These are phyloP conservation scores for Suhomyces yuchorum DNA, from an alignment of 1,139 yeast species.

Conservation along the genomic window DNA sequence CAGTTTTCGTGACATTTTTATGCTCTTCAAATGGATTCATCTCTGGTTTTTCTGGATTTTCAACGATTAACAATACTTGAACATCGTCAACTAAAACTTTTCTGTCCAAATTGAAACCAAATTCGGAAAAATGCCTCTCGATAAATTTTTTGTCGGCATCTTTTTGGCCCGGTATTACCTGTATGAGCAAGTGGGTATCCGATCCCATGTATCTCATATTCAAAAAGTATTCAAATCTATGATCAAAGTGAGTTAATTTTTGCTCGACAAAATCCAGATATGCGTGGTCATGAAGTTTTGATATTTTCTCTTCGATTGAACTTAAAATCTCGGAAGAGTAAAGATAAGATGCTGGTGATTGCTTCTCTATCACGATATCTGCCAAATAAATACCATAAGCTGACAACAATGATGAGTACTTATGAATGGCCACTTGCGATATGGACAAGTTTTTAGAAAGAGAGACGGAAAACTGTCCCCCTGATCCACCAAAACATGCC, in stretches of 20 bases:
- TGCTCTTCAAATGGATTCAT: conserved; percentile 41
- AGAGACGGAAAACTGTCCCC: conserved; percentile 47
- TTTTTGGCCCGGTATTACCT: conserved; percentile 22
- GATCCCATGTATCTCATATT: conserved; percentile 87
- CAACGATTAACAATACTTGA: conserved; percentile 52
- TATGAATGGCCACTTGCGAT: conserved; percentile 42
- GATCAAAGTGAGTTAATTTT: conserved; percentile 27
- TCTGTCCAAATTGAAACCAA: conserved; percentile 45
- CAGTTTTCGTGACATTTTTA: conserved; percentile 13
- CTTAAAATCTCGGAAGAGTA: conserved; percentile 23
- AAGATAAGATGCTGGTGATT: conserved; percentile 52
- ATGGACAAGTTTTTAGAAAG: conserved; percentile 45
- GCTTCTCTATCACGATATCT: conserved; percentile 59
- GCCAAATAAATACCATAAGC: conserved; percentile 50
- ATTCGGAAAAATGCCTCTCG: conserved; percentile 38
- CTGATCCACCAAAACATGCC: conserved; percentile 52
- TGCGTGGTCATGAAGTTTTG: conserved; percentile 29
- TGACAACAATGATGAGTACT: conserved; percentile 46
- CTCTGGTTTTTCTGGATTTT: conserved; percentile 31
- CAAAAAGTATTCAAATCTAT: conserved; percentile 59
- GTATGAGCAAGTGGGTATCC: conserved; percentile 79
- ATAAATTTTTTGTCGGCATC: conserved; percentile 34
- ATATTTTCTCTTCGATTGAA: conserved; percentile 29
- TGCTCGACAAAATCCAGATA: conserved; percentile 36
- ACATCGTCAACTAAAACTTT: conserved; percentile 78